Evolutionary conservation across 805 yeast genomes (phyloP).

Genomic region (Cyberlindnera mississippiensis): DNA sequence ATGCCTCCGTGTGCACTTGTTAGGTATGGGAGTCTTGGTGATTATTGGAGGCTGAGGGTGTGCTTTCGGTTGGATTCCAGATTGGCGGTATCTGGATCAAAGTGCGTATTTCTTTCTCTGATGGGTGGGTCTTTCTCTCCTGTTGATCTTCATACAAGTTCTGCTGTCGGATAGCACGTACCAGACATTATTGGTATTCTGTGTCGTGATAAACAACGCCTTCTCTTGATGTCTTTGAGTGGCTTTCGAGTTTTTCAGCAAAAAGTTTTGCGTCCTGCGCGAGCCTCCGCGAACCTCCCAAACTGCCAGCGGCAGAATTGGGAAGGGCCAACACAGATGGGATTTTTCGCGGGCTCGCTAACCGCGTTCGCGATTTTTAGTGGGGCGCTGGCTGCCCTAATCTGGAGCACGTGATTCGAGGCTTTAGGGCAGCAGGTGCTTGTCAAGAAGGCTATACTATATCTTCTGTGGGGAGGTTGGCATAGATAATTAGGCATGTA

Average conservation of each 20-base stretch:
- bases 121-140: not conserved
- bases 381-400: constrained; percentile 7
- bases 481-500: too few species aligned
- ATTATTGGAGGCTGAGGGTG: too few species aligned
- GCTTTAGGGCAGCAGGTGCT: constrained; percentile 5
- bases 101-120: not conserved
- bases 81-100: not conserved
- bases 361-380: too few species aligned
- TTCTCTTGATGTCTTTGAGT: constrained; percentile 4
- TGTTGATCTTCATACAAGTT: not conserved
- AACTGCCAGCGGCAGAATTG: not conserved
- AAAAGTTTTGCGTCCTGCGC: constrained; percentile 29
- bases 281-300: constrained; percentile 3
- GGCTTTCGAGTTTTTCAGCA: constrained; percentile 20
- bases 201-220: constrained; percentile 13
- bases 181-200: constrained; percentile 28
- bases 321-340: not conserved
- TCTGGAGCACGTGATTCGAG: constrained; percentile 1
- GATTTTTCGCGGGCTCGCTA: not conserved
- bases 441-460: too few species aligned
- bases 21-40: too few species aligned
- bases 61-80: too few species aligned
- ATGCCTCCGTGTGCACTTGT: too few species aligned
- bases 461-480: too few species aligned
- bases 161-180: constrained; percentile 16